phyloP scores from a whole-genome alignment of 192 early-diverging fungal species.

The Kickxella alabastrina region DNA sequence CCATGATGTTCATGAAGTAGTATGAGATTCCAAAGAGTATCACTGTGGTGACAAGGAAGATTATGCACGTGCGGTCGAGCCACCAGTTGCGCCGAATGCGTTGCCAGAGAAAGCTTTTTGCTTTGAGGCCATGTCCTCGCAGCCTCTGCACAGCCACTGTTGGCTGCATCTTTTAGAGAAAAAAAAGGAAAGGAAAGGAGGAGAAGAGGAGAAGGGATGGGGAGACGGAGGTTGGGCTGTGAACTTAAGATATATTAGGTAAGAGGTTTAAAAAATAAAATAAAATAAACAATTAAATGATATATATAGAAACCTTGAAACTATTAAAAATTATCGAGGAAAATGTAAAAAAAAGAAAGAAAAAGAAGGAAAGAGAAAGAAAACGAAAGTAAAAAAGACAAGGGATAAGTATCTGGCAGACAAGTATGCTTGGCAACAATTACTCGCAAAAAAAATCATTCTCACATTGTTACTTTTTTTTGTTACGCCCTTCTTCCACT shows the following conservation, averaged over 20 bases:
- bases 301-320: not conserved
- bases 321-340: not conserved
- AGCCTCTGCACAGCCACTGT: not conserved
- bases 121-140: conserved; percentile 1
- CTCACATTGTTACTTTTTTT: not conserved
- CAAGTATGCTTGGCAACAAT: no score
- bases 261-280: not conserved
- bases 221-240: not conserved
- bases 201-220: no score
- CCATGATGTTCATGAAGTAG: conserved; percentile 62
- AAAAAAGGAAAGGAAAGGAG: not conserved
- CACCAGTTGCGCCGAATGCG: conserved; percentile 51
- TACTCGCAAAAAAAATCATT: not conserved
- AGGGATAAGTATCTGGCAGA: no score
- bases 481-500: not conserved
- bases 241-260: not conserved
- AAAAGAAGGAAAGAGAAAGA: no score
- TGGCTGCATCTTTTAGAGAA: not conserved
- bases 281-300: not conserved
- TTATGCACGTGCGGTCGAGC: conserved; percentile 42
- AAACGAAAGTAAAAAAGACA: no score
- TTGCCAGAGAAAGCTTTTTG: conserved; percentile 12
- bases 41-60: conserved; percentile 23
- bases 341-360: not conserved
- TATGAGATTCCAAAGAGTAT: conserved; percentile 43